These are phyloP conservation scores for Acacia confusa DNA, from an alignment of 306 rosid genomes.

Conservation along the genomic window DNA sequence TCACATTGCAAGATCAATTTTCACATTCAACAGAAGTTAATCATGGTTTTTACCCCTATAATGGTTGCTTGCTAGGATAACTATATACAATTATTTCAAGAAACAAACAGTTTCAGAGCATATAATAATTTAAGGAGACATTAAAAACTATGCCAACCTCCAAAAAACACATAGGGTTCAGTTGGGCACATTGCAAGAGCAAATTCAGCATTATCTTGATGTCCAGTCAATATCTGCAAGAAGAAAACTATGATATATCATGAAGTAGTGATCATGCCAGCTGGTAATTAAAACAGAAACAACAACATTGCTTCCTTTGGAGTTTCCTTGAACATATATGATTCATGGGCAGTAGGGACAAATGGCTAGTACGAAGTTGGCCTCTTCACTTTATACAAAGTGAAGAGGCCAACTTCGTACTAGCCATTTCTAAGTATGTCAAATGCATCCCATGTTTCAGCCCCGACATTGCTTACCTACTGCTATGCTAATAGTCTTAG, in stretches of 20 bases:
- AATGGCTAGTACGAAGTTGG: no score
- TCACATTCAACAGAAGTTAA: background rate
- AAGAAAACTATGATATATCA: background rate
- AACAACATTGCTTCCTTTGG: background rate
- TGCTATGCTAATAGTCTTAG: background rate
- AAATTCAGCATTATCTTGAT: conserved; percentile 98
- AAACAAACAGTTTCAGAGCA: conserved; percentile 2
- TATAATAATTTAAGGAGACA: background rate
- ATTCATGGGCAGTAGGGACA: background rate
- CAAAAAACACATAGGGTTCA: conserved; percentile 93
- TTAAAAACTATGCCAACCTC: conserved; percentile 57
- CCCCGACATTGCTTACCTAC: background rate
- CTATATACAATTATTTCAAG: background rate
- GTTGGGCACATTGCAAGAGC: conserved; percentile 99
- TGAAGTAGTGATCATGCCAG: conserved; percentile 1
- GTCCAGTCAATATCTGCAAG: conserved; percentile 91
- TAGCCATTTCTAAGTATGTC: background rate
- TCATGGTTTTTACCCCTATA: background rate
- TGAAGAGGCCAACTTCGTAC: conserved; percentile 2
- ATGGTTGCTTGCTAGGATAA: background rate
- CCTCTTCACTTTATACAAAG: conserved; percentile 14
- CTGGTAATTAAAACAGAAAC: background rate
- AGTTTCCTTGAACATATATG: conserved; percentile 7
- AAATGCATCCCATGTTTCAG: background rate
- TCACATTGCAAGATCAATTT: conserved; percentile 73